phyloP scores from a whole-genome alignment of 2,329 filamentous ascomycete genomes.

The Fusarium illudens region DNA sequence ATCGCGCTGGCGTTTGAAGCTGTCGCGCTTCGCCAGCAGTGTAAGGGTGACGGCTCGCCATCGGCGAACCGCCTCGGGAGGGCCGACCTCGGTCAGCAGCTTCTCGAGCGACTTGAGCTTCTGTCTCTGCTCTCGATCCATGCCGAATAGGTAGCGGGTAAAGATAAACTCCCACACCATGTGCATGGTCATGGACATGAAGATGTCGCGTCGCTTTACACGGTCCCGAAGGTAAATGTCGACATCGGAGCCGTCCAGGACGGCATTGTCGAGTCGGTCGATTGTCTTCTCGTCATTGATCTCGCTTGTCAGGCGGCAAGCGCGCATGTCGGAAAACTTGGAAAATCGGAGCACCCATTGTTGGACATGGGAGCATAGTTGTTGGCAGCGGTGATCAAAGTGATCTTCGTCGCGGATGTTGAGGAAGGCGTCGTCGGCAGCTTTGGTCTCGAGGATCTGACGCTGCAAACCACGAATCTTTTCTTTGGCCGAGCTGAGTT shows the following conservation, averaged over 20 bases:
- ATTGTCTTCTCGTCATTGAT: slow-evolving; percentile 93
- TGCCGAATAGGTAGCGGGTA: slow-evolving; percentile 96
- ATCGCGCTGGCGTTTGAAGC: slow-evolving; percentile 84
- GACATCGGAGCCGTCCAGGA: slow-evolving; percentile 93
- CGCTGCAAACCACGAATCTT: slow-evolving; percentile 62
- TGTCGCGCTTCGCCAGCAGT: slow-evolving; percentile 79
- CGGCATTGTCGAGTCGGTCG: slow-evolving; percentile 90
- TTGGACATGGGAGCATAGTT: slow-evolving; percentile 94
- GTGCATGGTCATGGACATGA: slow-evolving; percentile 99
- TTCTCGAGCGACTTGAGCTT: slow-evolving; percentile 98
- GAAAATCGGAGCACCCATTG: slow-evolving; percentile 98
- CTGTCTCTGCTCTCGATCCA: slow-evolving; percentile 97
- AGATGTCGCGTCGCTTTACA: slow-evolving; percentile 87
- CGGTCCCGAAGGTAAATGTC: slow-evolving; percentile 88
- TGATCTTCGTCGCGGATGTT: slow-evolving; percentile 88
- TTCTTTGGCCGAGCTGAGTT: slow-evolving; percentile 77
- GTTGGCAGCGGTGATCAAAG: slow-evolving; percentile 92
- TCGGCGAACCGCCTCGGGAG: slow-evolving; percentile 87
- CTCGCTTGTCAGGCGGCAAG: slow-evolving; percentile 83
- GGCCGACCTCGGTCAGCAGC: slow-evolving; percentile 86
- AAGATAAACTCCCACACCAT: slow-evolving; percentile 99
- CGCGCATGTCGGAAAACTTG: slow-evolving; percentile 93
- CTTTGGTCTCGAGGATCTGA: slow-evolving; percentile 66
- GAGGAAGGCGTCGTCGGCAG: slow-evolving; percentile 77
- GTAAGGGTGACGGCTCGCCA: slow-evolving; percentile 97